Base-by-base conservation (phyloP, 208 protist species). In the Trypanosoma vivax region DNA sequence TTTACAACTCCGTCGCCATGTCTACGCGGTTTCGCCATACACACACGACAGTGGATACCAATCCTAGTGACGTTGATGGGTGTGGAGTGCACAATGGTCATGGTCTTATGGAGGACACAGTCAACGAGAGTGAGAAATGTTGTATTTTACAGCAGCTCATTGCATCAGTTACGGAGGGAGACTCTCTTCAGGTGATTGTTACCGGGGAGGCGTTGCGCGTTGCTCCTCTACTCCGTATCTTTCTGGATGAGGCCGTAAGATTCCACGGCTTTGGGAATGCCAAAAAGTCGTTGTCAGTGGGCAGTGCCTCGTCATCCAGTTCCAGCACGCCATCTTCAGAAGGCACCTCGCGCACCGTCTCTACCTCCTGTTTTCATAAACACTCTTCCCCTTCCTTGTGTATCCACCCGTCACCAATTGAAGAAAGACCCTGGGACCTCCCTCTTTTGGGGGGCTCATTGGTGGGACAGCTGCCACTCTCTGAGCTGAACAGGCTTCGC, bases 401-500 rank as follows among this genome's bases (percentile, higher is more conserved):
- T 25, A 14, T 71, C 27, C 75, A 81, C 41, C 60, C 51, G 4
- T 49, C 56, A 5, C 69, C 76, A 10, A 35, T 85, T 2, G 52
- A 56, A 27, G 43, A 65, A 5, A 41, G 59, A 3, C 76, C 81
- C 5, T 84, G 76, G 76, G 60, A 65, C 64, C 38, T 83, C 1
- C 65, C 76, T 34, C 31, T 87, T 6, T n/a, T 87, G 5, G 79
- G 79, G 4, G 79, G 60, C 2, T 83, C 74, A 0, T 39, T 87
- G 11, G 61, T 83, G 18, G 55, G 64, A n/a, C 62, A 78, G n/a
- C 51, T 87, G 2, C 31, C 74, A 11, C 38, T 73, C 3, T 9
- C 39, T 2, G 79, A 87, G n/a, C 33, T 87, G 50, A 58, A 57
- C 38, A 67, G 65, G 13, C 31, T 72, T 23, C 27, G 55, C 18